Base-by-base conservation (phyloP, 805 yeast genomes). In the Tetrapisispora namnaoensis region DNA sequence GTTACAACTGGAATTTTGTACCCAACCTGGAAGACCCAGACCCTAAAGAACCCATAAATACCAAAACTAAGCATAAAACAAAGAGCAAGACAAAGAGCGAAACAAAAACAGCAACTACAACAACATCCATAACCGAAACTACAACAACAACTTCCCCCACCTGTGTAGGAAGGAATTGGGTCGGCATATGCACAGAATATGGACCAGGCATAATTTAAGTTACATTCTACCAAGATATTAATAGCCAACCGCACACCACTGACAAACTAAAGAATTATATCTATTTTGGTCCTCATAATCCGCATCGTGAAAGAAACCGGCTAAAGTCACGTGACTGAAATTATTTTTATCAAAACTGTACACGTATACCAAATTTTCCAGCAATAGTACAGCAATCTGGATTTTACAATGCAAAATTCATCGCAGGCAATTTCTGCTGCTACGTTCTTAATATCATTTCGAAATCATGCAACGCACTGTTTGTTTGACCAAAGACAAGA, bases 1-100 rank as follows among this genome's bases (percentile, higher is more conserved):
- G 98, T 64, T 85, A 77, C 66, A 85, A 86, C 60, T 90, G 98
- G 98, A 75, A 81, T 45, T 89, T 77, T 63, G 78, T 83, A 3
- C 72, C 75, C 21, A 79, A 73, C 48, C 53, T 55, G 39, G 55
- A 45, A 2, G 60, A 48, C 57, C 63, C 32, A 39, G 9, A 22
- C 22, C 3, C 21, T 3, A 41, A 42, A 7, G n/a, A 37, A 17
- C 44, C 48, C 16, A 35, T 47, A 9, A 47, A 36, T 18, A 37
- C 27, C 2, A 45, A 67, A 8, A 24, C 28, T 58, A 53, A 74
- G 71, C 42, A 21, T 17, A 35, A 35, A 4, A 36, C 22, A 17
- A 24, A 24, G 16, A 42, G 4, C n/a, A 11, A 52, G 48, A 20
- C 28, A 9, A 22, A 13, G 28, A 4, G 8, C 28, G 8, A 24